Evolutionary conservation across 208 protist species (phyloP).

Genomic region (Dictyostelium gargantuum): DNA sequence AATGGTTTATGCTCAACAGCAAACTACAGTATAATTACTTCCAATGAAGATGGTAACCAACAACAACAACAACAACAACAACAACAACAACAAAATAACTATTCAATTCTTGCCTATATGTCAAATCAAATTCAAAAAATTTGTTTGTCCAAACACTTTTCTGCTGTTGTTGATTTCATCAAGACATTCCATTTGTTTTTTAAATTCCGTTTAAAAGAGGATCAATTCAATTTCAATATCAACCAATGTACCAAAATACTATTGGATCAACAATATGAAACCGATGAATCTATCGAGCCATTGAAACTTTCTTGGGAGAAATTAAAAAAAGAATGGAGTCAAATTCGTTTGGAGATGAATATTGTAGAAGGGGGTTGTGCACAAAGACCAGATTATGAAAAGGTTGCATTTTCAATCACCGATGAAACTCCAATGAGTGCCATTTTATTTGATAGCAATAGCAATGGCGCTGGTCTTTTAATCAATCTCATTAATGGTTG

Average conservation of each 20-base stretch:
- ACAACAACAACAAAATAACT: not conserved
- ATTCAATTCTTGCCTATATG: not conserved
- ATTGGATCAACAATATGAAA: not conserved
- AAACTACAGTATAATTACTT: not conserved
- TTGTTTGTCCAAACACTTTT: not conserved
- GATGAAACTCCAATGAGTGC: not conserved
- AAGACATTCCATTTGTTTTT: not conserved
- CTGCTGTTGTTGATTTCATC: not conserved
- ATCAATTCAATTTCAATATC: not conserved
- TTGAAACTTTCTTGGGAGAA: not conserved
- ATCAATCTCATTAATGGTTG: conserved; percentile 39
- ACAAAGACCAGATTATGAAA: conserved; percentile 21
- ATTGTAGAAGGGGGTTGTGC: conserved; percentile 39
- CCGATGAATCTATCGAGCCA: not conserved
- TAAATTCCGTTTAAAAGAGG: not conserved
- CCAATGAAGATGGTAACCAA: not conserved
- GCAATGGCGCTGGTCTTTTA: not conserved
- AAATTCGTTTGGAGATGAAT: not conserved
- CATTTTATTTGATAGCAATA: not conserved
- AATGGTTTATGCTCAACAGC: not conserved
- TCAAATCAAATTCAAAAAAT: conserved; percentile 1
- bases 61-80: no score
- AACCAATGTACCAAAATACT: not conserved
- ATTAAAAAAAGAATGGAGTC: not conserved
- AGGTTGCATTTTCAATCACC: not conserved